These are phyloP conservation scores for Stygiomarasmius scandens DNA, from an alignment of 1,284 basidiomycete species.

Conservation along the genomic window DNA sequence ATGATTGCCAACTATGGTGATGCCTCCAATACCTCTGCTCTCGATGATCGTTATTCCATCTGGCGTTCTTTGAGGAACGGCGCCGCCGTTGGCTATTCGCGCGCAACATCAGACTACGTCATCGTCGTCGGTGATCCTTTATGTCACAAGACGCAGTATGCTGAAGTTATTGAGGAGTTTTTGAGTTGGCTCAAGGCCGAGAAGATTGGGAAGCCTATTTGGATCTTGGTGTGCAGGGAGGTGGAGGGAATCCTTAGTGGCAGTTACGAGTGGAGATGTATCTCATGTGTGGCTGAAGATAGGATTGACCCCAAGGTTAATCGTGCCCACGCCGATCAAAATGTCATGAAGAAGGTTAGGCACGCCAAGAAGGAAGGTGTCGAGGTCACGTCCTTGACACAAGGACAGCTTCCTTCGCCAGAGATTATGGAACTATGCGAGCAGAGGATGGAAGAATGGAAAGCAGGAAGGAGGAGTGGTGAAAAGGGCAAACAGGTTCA, in stretches of 20 bases:
- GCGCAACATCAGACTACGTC: conserved; percentile 20
- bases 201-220: conserved; percentile 45
- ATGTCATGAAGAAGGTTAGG: conserved; percentile 21
- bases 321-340: conserved; percentile 19
- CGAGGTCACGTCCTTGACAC: background rate
- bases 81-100: conserved; percentile 40
- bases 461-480: conserved; percentile 33
- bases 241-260: conserved; percentile 51
- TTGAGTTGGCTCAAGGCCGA: conserved; percentile 29
- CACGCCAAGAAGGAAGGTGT: conserved; percentile 13
- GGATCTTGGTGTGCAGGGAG: conserved; percentile 48
- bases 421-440: conserved; percentile 5
- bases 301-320: conserved; percentile 41
- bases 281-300: conserved; percentile 56
- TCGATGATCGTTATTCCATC: conserved; percentile 44
- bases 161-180: conserved; percentile 38
- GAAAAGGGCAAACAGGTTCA: conserved; percentile 56
- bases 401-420: background rate
- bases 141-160: conserved; percentile 37
- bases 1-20: conserved; percentile 51
- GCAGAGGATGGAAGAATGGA: conserved; percentile 11
- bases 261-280: conserved; percentile 49
- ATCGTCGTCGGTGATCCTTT: conserved; percentile 39
- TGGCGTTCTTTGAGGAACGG: conserved; percentile 44
- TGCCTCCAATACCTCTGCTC: conserved; percentile 48